phyloP scores from a whole-genome alignment of 2,329 filamentous ascomycete genomes.

The Mariannaea sp. region DNA sequence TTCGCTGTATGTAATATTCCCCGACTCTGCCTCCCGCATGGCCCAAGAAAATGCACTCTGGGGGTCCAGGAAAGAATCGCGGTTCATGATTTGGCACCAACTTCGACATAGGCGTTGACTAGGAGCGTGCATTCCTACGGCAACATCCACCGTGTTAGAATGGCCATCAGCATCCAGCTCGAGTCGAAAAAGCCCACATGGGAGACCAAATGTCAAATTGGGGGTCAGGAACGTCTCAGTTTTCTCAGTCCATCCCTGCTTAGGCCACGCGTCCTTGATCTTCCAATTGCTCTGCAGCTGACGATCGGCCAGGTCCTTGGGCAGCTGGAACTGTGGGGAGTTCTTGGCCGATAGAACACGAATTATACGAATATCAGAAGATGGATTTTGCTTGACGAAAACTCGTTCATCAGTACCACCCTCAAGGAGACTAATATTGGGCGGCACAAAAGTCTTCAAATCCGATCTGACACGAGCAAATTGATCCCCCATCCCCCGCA shows the following conservation, averaged over 20 bases:
- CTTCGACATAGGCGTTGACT: neutral
- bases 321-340: neutral
- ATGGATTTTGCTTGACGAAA: slow-evolving; percentile 4
- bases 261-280: slow-evolving; percentile 9
- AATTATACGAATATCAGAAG: slow-evolving; percentile 3
- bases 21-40: neutral
- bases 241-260: neutral
- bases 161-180: neutral
- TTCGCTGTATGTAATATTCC: neutral
- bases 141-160: neutral
- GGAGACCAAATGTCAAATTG: neutral
- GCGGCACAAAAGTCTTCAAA: neutral
- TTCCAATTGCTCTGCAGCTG: neutral
- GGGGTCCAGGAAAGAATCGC: neutral
- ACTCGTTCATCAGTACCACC: neutral
- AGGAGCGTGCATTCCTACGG: slow-evolving; percentile 2
- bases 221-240: neutral
- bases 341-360: neutral
- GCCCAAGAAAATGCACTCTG: slow-evolving; percentile 2
- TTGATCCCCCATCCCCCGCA: slow-evolving; percentile 7
- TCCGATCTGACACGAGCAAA: slow-evolving; percentile 6
- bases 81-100: slow-evolving; percentile 6
- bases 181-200: slow-evolving; percentile 2
- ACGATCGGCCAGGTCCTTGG: neutral
- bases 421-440: slow-evolving; percentile 1